phyloP scores from a whole-genome alignment of 805 yeast genomes.

The Kurtzmaniella fragi region DNA sequence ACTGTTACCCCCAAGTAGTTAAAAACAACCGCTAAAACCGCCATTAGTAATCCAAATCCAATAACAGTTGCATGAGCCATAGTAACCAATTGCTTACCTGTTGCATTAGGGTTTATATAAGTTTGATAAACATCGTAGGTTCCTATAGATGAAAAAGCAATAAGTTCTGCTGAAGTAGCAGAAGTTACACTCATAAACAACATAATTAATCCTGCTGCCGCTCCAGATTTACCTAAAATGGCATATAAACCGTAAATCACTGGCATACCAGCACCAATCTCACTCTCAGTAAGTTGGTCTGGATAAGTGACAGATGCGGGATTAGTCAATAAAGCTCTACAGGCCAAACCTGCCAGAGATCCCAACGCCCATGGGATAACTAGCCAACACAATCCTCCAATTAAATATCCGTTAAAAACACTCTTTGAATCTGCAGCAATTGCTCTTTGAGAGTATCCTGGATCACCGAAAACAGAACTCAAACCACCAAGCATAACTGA shows the following conservation, averaged over 20 bases:
- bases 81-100: slow-evolving; percentile 30
- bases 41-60: slow-evolving; percentile 41
- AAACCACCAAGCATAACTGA: slow-evolving; percentile 8
- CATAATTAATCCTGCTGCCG: slow-evolving; percentile 35
- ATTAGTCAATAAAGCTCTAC: slow-evolving; percentile 14
- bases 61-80: slow-evolving; percentile 28
- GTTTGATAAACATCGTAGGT: slow-evolving; percentile 38
- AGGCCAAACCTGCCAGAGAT: slow-evolving; percentile 26
- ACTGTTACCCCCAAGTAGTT: slow-evolving; percentile 38
- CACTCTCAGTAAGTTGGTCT: slow-evolving; percentile 25
- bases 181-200: slow-evolving; percentile 41
- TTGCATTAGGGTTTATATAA: slow-evolving; percentile 35
- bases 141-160: slow-evolving; percentile 35
- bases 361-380: slow-evolving; percentile 35
- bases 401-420: slow-evolving; percentile 38
- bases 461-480: slow-evolving; percentile 18
- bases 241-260: slow-evolving; percentile 27
- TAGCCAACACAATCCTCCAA: slow-evolving; percentile 45
- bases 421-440: slow-evolving; percentile 39
- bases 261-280: slow-evolving; percentile 36
- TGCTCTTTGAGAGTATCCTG: slow-evolving; percentile 30
- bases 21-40: slow-evolving; percentile 27
- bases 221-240: slow-evolving; percentile 37
- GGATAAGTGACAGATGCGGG: slow-evolving; percentile 35
- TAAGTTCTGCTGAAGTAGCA: slow-evolving; percentile 38